Evolutionary conservation across 495 filamentous ascomycete species (phyloP).

Genomic region (Parmelia sp.): DNA sequence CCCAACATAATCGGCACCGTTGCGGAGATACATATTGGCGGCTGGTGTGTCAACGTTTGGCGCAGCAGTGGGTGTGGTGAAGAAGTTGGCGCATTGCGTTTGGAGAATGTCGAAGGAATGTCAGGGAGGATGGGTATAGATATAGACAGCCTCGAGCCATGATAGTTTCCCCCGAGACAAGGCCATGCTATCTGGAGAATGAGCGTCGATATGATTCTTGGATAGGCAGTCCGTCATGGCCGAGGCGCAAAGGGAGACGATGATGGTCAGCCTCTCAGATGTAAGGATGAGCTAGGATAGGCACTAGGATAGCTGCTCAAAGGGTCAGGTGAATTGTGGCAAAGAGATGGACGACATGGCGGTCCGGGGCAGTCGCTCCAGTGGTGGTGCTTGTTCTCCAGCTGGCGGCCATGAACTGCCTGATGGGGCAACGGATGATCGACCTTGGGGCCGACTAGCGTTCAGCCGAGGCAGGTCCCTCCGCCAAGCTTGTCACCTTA

Average conservation of each 20-base stretch:
- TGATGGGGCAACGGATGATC: constrained; percentile 14
- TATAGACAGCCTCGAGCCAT: background rate
- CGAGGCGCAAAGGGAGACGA: background rate
- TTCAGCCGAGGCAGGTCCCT: constrained; percentile 1
- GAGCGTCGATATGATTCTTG: constrained; percentile 6
- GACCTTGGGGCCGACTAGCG: background rate
- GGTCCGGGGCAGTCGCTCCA: background rate
- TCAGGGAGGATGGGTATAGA: constrained; percentile 3
- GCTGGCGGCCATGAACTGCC: background rate
- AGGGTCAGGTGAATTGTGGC: constrained; percentile 4
- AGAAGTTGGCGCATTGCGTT: background rate
- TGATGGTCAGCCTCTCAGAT: background rate
- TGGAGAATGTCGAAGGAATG: background rate
- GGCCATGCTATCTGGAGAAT: constrained; percentile 2
- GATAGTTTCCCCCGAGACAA: background rate
- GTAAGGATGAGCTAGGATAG: constrained; percentile 2
- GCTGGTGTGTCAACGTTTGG: background rate
- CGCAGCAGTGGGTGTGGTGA: background rate
- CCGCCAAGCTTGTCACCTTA: too few species aligned
- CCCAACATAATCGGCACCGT: constrained; percentile 10
- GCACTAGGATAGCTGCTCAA: constrained; percentile 1
- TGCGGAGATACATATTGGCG: constrained; percentile 15
- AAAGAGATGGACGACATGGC: background rate
- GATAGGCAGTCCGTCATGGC: constrained; percentile 11
- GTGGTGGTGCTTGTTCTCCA: background rate